Percentiles rank a stretch among this genome's conserved stretches.
These are phyloP conservation scores for Cladosporium cucumerinum DNA, from an alignment of 2,329 filamentous ascomycete species.

Conservation along the genomic window DNA sequence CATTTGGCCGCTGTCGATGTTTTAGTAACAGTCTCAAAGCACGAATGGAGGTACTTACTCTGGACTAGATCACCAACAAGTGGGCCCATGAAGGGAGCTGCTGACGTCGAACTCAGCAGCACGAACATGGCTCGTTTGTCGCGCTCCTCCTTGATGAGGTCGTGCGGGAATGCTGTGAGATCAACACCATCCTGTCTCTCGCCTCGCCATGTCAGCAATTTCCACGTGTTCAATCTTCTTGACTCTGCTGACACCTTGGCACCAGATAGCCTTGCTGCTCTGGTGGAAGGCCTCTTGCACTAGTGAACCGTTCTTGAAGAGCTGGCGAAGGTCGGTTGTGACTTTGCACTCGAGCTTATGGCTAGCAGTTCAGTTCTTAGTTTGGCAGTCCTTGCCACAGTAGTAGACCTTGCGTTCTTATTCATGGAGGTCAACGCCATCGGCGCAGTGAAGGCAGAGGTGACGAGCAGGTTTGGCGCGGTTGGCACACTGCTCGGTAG, in stretches of 20 bases:
- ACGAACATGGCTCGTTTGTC: neutral
- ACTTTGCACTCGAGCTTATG: constrained; percentile 17
- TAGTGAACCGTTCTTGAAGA: constrained; percentile 23
- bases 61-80: no score
- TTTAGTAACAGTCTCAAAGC: no score
- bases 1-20: no score
- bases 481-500: neutral
- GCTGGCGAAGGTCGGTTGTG: neutral
- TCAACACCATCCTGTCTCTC: neutral
- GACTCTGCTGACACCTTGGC: neutral
- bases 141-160: neutral
- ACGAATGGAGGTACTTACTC: no score
- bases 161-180: neutral
- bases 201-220: neutral
- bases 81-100: no score
- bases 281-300: constrained; percentile 20
- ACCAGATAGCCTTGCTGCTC: neutral
- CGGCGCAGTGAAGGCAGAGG: constrained; percentile 3
- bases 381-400: constrained; percentile 20
- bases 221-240: neutral
- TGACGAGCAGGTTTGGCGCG: neutral
- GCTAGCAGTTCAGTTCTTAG: neutral
- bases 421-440: neutral
- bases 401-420: constrained; percentile 7
- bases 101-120: neutral